Conservation (phyloP, 2,329 filamentous ascomycete genomes). For the Cladosporium sp. region DNA sequence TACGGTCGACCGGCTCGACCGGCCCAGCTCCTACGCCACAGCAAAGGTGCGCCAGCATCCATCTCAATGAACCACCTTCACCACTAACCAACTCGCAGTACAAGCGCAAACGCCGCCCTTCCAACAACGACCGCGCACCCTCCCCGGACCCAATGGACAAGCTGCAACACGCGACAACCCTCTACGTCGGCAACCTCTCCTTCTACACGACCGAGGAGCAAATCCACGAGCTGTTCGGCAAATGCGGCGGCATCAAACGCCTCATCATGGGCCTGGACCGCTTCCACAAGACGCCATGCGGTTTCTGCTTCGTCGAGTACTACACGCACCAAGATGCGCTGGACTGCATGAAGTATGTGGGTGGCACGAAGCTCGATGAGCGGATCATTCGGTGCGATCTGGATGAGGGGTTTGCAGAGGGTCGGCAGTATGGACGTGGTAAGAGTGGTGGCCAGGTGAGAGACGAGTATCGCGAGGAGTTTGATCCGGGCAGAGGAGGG, state of each 20-base stretch:
- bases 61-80: not conserved
- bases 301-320: slow-evolving; percentile 99
- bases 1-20: slow-evolving; percentile 89
- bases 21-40: slow-evolving; percentile 88
- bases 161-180: slow-evolving; percentile 80
- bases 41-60: slow-evolving; percentile 60
- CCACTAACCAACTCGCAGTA: slow-evolving; percentile 47
- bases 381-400: slow-evolving; percentile 92
- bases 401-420: slow-evolving; percentile 93
- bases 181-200: slow-evolving; percentile 95
- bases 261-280: slow-evolving; percentile 96
- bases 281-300: slow-evolving; percentile 95
- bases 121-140: slow-evolving; percentile 50
- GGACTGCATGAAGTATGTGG: slow-evolving; percentile 98
- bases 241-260: slow-evolving; percentile 92
- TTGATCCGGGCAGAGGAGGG: slow-evolving; percentile 88
- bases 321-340: slow-evolving; percentile 96
- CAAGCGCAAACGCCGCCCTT: slow-evolving; percentile 60
- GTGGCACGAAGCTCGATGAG: slow-evolving; percentile 96
- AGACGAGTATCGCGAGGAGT: slow-evolving; percentile 97
- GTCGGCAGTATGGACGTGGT: slow-evolving; percentile 87
- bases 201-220: slow-evolving; percentile 87
- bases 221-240: slow-evolving; percentile 69
- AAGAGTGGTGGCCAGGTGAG: slow-evolving; percentile 95
- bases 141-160: slow-evolving; percentile 68